phyloP scores from a whole-genome alignment of 1,139 yeast species.

The Saccharomyces pastorianus region DNA sequence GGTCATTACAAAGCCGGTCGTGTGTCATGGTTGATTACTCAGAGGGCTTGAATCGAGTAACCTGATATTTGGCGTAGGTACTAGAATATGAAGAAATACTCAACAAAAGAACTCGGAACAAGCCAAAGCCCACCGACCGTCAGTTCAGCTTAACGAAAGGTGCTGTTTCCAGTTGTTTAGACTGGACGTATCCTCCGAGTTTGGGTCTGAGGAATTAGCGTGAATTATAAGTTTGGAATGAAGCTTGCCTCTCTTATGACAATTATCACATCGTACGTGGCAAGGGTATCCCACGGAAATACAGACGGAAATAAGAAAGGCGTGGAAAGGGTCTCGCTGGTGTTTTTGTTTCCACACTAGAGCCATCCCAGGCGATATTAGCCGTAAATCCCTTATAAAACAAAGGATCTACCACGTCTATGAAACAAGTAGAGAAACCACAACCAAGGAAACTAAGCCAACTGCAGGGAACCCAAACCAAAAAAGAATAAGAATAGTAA shows the following conservation, averaged over 20 bases:
- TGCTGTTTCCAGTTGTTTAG: not conserved
- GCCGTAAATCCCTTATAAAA: not conserved
- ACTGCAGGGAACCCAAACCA: not conserved
- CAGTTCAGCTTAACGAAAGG: not conserved
- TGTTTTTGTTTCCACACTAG: not conserved
- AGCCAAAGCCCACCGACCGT: not conserved
- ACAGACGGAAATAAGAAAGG: not conserved
- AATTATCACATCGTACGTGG: not conserved
- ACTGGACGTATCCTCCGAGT: not conserved
- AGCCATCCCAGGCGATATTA: not conserved
- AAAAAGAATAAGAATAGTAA: not conserved
- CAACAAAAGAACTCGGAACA: not conserved
- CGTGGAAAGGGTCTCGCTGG: not conserved
- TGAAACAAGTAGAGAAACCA: not conserved
- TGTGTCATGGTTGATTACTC: not conserved
- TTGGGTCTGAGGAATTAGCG: not conserved
- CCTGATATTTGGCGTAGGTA: not conserved
- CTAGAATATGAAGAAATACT: not conserved
- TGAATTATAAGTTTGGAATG: not conserved
- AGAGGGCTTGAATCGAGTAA: not conserved
- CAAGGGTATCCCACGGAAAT: not conserved
- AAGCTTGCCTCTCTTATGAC: not conserved
- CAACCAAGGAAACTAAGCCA: not conserved
- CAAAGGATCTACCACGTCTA: not conserved
- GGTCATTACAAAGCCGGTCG: not conserved